Conservation (phyloP, 2,329 filamentous ascomycete genomes). For the Aspergillus sojae region DNA sequence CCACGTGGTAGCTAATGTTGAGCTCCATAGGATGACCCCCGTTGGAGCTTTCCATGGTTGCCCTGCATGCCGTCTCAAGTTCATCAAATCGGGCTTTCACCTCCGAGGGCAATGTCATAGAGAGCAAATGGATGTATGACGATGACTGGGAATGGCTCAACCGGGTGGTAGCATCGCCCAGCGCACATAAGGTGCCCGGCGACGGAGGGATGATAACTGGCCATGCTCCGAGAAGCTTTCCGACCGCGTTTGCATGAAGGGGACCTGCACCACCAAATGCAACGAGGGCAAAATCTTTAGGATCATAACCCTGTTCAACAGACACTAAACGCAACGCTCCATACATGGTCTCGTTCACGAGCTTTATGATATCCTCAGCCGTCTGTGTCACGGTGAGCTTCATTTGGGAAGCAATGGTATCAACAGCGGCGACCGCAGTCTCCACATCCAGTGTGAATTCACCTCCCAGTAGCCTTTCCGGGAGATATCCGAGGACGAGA, state of each 20-base stretch:
- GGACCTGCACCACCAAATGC: constrained; percentile 56
- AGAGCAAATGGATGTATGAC: constrained; percentile 49
- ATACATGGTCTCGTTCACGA: constrained; percentile 57
- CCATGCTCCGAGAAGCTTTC: constrained; percentile 53
- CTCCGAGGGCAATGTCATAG: constrained; percentile 38
- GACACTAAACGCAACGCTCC: constrained; percentile 55
- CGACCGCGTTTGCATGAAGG: constrained; percentile 55
- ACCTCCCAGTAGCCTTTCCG: constrained; percentile 50
- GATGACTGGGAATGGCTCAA: constrained; percentile 51
- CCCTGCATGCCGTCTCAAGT: constrained; percentile 42
- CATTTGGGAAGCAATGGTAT: constrained; percentile 51
- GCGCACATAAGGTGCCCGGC: constrained; percentile 54
- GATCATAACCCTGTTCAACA: constrained; percentile 56
- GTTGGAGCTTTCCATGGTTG: constrained; percentile 41
- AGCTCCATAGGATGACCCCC: constrained; percentile 13
- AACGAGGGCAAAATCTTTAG: constrained; percentile 54
- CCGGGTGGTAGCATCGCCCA: constrained; percentile 54
- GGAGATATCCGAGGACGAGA: constrained; percentile 51
- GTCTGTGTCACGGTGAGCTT: constrained; percentile 45
- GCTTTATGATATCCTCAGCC: constrained; percentile 53
- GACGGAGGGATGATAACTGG: constrained; percentile 57
- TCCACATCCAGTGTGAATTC: constrained; percentile 49
- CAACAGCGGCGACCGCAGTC: constrained; percentile 46
- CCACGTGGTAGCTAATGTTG: constrained; percentile 44
- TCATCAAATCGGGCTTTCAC: constrained; percentile 35